These are phyloP conservation scores for Paragyromitra xinjiangensis DNA, from an alignment of 495 filamentous ascomycete species.

Conservation along the genomic window DNA sequence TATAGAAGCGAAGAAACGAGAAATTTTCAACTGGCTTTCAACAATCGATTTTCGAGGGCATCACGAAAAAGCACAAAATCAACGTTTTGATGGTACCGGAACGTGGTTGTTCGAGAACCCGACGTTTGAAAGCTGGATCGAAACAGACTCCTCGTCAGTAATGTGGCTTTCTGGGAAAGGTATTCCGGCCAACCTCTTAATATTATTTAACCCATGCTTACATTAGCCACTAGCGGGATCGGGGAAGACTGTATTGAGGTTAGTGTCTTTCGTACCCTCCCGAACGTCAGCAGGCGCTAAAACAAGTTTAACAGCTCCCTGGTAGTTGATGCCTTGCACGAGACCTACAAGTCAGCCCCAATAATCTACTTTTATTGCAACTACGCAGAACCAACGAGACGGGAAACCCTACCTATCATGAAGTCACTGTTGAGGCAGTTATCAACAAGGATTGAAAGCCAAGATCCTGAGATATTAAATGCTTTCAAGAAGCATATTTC, in stretches of 20 bases:
- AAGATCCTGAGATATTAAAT: conserved; percentile 1
- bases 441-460: background rate
- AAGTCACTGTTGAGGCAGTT: conserved; percentile 14
- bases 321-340: conserved; percentile 2
- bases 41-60: background rate
- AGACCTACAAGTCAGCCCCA: background rate
- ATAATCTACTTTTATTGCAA: conserved; percentile 29
- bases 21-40: conserved; percentile 20
- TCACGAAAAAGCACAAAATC: background rate
- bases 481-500: background rate
- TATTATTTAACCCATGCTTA: background rate
- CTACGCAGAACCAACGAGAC: background rate
- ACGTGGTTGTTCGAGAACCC: conserved; percentile 4
- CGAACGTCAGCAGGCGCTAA: background rate
- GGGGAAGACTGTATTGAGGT: conserved; percentile 22
- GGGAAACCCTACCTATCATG: background rate
- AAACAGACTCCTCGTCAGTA: background rate
- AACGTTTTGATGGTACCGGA: background rate
- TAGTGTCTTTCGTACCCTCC: background rate
- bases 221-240: conserved; percentile 9
- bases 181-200: background rate
- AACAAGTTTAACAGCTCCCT: background rate
- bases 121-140: background rate
- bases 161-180: conserved; percentile 26
- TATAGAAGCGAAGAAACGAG: background rate